A percentile compares a stretch with the other conserved stretches of the same genome.
Evolutionary conservation across 768 basidiomycete species (phyloP).

Genomic region (Suillus sp.): DNA sequence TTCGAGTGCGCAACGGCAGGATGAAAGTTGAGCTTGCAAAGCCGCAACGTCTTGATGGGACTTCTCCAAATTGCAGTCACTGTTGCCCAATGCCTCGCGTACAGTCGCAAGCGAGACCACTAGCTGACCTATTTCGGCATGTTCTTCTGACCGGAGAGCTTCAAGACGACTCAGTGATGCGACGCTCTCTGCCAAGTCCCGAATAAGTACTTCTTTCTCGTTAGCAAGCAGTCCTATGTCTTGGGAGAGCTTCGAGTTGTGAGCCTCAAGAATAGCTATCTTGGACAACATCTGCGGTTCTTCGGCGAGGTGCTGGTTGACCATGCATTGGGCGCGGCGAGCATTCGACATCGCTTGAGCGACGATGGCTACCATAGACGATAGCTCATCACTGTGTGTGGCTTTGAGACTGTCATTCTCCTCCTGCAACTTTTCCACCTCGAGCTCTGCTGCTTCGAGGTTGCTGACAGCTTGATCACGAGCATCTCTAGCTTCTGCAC

Average conservation of each 20-base stretch:
- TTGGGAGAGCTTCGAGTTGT: constrained; percentile 19
- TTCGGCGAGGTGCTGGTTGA: constrained; percentile 8
- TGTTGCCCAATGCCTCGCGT: constrained; percentile 21
- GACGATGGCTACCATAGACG: constrained; percentile 41
- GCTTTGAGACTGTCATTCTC: constrained; percentile 21
- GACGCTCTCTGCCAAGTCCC: not conserved
- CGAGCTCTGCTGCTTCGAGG: constrained; percentile 64
- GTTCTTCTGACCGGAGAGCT: constrained; percentile 13
- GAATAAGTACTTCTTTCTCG: constrained; percentile 4
- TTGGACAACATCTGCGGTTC: constrained; percentile 10
- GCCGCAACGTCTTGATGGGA: constrained; percentile 12
- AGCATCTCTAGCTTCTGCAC: constrained; percentile 72
- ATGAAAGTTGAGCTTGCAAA: constrained; percentile 23
- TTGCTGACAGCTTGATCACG: constrained; percentile 62
- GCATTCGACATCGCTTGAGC: constrained; percentile 38
- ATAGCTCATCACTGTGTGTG: constrained; percentile 38
- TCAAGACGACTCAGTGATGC: constrained; percentile 18
- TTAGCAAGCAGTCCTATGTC: constrained; percentile 20
- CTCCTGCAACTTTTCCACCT: constrained; percentile 49
- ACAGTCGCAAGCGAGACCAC: constrained; percentile 29
- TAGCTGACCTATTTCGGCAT: constrained; percentile 19
- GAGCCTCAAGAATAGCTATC: constrained; percentile 19
- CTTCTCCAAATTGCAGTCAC: constrained; percentile 16
- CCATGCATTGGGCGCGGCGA: constrained; percentile 22
- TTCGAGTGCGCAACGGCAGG: constrained; percentile 21